Percentiles rank a stretch among this genome's conserved stretches.
Conservation (phyloP, 148 eudicot genomes). For the Fagopyrum tataricum region DNA sequence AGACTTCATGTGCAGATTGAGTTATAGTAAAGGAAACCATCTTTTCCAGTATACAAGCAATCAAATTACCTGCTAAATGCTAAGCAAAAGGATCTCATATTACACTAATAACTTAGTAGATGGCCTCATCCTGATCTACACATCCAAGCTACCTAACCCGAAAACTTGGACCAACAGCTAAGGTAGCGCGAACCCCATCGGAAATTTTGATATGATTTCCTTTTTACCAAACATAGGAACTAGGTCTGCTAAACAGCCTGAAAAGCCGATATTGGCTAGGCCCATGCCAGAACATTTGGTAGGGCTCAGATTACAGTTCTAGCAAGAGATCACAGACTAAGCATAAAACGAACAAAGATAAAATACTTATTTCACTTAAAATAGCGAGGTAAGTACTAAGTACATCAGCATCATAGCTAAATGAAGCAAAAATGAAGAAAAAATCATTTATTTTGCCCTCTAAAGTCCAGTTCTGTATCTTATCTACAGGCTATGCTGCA, state of each 20-base stretch:
- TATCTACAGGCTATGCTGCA: not conserved
- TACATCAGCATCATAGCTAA: no score
- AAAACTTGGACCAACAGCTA: no score
- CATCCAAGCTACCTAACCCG: not conserved
- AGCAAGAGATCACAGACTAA: not conserved
- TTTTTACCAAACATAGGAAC: no score
- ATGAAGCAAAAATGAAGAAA: not conserved
- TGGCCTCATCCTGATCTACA: not conserved
- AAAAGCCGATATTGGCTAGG: no score
- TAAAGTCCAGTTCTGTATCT: not conserved
- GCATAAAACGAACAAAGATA: no score
- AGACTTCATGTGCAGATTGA: not conserved
- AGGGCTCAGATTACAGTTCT: no score
- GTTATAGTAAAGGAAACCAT: slow-evolving; percentile 2
- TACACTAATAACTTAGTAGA: not conserved
- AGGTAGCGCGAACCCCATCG: no score
- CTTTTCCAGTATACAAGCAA: not conserved
- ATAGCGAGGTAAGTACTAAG: not conserved
- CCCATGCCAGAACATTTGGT: no score
- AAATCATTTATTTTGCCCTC: not conserved
- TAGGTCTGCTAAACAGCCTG: no score
- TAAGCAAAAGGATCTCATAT: not conserved
- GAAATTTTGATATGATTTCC: no score
- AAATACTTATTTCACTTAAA: no score
- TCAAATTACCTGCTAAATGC: not conserved